Base-by-base conservation (phyloP, 495 filamentous ascomycete species). In the Penicillium macrosclerotiorum region DNA sequence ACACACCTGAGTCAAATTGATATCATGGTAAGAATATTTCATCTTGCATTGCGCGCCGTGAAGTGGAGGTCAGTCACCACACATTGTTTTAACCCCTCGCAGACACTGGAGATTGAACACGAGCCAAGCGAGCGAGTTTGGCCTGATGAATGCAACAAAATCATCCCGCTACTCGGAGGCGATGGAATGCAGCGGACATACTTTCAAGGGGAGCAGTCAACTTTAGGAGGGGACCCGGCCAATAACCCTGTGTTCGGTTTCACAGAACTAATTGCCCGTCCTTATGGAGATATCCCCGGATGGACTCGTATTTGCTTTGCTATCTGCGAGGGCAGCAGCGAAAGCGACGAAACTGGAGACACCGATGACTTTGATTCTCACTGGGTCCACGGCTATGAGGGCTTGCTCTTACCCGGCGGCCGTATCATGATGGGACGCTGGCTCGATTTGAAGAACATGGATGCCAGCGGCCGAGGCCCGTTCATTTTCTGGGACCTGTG, bases 401-500 rank as follows among this genome's bases (percentile, higher is more conserved):
- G 71, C 0, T 50, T 74, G n/a, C 55, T 80, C 7, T 42, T 78
- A n/a, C 77, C 77, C 6, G 72, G 74, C 5, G 65, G 63, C 1
- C 62, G 58, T 8, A 57, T 75, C 8, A 68, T 78, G 54, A 39
- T 82, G 24, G 78, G 77, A 8, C 59, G 69, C 19, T 80, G 72
- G 68, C 51, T 72, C 44, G 59, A 71, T 47, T 33, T 67, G 45
- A 52, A 39, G 42, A 45, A 54, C 14, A 49, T 30, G 14, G 38
- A 29, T 7, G 24, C 23, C 27, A 54, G 31, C 33, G 49, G 48
- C 25, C 62, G 57, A 12, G 79, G 79, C 1, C 79, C 76, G 4
- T 81, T 81, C 45, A 73, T 82, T 31, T 76, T 75, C 41, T 82
- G 78, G 79, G 72, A 71, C 29, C 12, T 59, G 12, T 38, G 26